phyloP scores from a whole-genome alignment of 2,329 filamentous ascomycete species.

The Diaporthe longicolla region DNA sequence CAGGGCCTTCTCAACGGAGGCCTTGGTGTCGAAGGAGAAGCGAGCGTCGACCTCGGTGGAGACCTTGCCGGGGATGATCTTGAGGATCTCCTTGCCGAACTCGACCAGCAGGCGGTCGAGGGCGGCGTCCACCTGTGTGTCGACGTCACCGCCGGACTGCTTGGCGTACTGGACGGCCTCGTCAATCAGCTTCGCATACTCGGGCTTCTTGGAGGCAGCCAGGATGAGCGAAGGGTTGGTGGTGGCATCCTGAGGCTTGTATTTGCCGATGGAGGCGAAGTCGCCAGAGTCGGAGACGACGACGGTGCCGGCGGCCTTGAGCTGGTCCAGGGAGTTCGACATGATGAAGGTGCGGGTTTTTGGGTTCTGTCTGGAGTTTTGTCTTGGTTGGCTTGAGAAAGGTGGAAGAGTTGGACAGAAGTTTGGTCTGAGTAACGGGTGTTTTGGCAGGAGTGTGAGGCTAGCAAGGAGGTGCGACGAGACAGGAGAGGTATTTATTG shows the following conservation, averaged over 20 bases:
- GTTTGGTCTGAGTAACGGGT: background rate
- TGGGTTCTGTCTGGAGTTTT: background rate
- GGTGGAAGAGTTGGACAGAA: background rate
- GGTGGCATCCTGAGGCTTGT: conserved; percentile 99
- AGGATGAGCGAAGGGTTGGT: conserved; percentile 99
- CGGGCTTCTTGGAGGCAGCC: conserved; percentile 96
- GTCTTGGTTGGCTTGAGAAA: background rate
- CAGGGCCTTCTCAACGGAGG: conserved; percentile 93
- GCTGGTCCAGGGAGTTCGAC: conserved; percentile 93
- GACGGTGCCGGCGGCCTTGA: conserved; percentile 96
- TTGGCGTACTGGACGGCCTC: conserved; percentile 89
- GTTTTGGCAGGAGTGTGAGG: conserved; percentile 4
- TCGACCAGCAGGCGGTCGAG: conserved; percentile 96
- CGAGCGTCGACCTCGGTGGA: conserved; percentile 98
- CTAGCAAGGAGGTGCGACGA: conserved; percentile 22
- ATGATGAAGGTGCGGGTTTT: conserved; percentile 62
- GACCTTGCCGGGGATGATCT: conserved; percentile 98
- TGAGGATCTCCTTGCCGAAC: conserved; percentile 97
- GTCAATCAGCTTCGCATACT: conserved; percentile 95
- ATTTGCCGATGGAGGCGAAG: conserved; percentile 91
- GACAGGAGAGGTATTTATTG: conserved; percentile 40
- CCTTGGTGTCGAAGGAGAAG: conserved; percentile 95
- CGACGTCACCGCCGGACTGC: conserved; percentile 71
- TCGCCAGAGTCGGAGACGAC: conserved; percentile 98
- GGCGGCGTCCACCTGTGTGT: conserved; percentile 88